Conservation (phyloP, 2,329 filamentous ascomycete genomes). For the Colletotrichum tamarilloi region DNA sequence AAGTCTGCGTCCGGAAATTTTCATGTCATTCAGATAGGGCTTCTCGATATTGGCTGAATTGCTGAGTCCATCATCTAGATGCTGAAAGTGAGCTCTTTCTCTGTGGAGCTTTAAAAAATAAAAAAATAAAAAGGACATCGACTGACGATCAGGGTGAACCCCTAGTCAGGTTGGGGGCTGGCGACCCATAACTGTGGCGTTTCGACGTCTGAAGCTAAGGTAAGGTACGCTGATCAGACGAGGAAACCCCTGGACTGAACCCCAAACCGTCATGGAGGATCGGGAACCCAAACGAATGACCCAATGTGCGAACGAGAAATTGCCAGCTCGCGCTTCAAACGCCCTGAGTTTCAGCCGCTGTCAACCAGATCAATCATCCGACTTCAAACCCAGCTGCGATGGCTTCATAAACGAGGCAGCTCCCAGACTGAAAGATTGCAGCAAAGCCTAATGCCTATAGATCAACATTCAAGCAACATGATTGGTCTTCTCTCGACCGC, state of each 20-base stretch:
- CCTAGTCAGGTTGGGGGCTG: not conserved
- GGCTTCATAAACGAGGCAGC: not conserved
- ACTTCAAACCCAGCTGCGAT: not conserved
- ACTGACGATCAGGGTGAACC: not conserved
- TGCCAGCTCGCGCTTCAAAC: slow-evolving; percentile 11
- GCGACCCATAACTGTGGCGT: not conserved
- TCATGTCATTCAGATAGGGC: too few species aligned
- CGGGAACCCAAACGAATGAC: not conserved
- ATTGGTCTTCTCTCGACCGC: not conserved
- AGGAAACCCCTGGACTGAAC: slow-evolving; percentile 20
- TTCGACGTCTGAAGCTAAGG: not conserved
- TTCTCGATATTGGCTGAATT: too few species aligned
- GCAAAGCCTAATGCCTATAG: not conserved
- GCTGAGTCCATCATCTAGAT: not conserved
- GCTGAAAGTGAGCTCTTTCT: not conserved
- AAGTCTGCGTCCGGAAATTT: too few species aligned
- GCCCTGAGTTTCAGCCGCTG: slow-evolving; percentile 18
- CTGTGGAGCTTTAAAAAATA: not conserved
- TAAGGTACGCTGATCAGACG: slow-evolving; percentile 20
- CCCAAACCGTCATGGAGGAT: not conserved
- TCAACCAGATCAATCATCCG: not conserved
- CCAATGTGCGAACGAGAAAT: too few species aligned
- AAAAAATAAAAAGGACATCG: not conserved
- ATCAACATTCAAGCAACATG: not conserved
- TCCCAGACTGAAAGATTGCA: not conserved